Conservation (phyloP, 2,329 filamentous ascomycete genomes). For the Aureobasidium sp. region DNA sequence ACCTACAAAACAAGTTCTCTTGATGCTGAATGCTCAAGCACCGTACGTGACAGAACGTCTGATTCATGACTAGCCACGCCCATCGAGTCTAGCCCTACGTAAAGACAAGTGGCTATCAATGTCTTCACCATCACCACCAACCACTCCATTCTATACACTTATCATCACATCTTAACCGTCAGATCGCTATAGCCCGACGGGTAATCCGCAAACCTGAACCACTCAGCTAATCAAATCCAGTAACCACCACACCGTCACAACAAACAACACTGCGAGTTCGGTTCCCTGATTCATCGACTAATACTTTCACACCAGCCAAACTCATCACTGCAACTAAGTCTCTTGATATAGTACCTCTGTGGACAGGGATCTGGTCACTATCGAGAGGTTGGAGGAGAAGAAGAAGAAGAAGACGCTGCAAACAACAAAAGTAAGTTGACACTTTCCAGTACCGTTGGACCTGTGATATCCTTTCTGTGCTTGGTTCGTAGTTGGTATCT, state of each 20-base stretch:
- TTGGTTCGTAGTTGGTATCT: not conserved
- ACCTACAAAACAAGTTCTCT: not conserved
- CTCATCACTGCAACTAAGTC: not conserved
- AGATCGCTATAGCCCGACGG: not conserved
- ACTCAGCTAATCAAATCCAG: not conserved
- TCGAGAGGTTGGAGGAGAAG: not conserved
- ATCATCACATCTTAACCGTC: not conserved
- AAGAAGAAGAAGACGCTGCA: not conserved
- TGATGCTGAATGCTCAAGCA: too few species aligned
- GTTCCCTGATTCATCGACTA: not conserved
- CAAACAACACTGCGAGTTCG: not conserved
- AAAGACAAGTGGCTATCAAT: too few species aligned
- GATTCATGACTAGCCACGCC: too few species aligned
- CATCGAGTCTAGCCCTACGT: too few species aligned
- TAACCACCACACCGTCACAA: not conserved
- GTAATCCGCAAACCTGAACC: not conserved
- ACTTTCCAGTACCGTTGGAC: not conserved
- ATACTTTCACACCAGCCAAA: not conserved
- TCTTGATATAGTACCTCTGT: not conserved
- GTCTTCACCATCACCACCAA: not conserved
- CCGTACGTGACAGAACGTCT: too few species aligned
- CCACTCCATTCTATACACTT: not conserved
- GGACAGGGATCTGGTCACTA: not conserved
- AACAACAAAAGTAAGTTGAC: not conserved
- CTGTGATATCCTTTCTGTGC: not conserved